These are phyloP conservation scores for Claviceps purpurea DNA, from an alignment of 2,329 filamentous ascomycete genomes.

Conservation along the genomic window DNA sequence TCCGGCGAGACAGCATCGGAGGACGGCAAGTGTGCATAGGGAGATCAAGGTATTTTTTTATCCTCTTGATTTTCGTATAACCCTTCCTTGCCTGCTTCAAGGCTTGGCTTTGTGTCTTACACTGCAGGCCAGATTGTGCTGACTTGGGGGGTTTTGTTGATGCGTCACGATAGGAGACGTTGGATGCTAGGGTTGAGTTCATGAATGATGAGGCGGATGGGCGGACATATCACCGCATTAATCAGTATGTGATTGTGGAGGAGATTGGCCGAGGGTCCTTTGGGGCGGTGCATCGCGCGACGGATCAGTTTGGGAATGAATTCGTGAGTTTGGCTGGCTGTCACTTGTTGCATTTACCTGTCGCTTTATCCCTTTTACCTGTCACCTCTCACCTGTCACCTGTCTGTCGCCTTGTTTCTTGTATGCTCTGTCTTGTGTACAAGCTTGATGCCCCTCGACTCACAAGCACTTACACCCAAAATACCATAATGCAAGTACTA, in stretches of 20 bases:
- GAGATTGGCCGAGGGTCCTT: slow-evolving; percentile 97
- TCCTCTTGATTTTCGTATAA: neutral
- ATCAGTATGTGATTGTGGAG: slow-evolving; percentile 86
- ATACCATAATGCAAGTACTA: too few relatives aligned
- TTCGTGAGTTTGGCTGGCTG: slow-evolving; percentile 49
- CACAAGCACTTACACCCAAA: too few relatives aligned
- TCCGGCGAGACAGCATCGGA: slow-evolving; percentile 42
- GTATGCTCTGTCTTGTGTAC: too few relatives aligned
- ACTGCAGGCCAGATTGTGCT: too few relatives aligned
- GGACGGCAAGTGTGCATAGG: slow-evolving; percentile 43
- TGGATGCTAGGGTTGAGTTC: slow-evolving; percentile 80
- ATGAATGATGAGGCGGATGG: slow-evolving; percentile 75
- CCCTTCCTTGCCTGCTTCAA: too few relatives aligned
- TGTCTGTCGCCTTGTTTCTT: too few relatives aligned
- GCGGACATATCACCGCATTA: slow-evolving; percentile 70
- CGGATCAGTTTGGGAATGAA: slow-evolving; percentile 83
- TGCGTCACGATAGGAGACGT: slow-evolving; percentile 54
- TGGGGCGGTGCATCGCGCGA: slow-evolving; percentile 80
- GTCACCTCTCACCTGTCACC: too few relatives aligned
- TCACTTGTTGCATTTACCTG: too few relatives aligned
- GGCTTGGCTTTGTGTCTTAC: too few relatives aligned
- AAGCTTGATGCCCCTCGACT: too few relatives aligned
- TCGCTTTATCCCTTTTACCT: too few relatives aligned
- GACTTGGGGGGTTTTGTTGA: neutral
- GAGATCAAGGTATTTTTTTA: slow-evolving; percentile 36